phyloP scores from a whole-genome alignment of 108 stramenopile species.

The Schizochytrium sp. region DNA sequence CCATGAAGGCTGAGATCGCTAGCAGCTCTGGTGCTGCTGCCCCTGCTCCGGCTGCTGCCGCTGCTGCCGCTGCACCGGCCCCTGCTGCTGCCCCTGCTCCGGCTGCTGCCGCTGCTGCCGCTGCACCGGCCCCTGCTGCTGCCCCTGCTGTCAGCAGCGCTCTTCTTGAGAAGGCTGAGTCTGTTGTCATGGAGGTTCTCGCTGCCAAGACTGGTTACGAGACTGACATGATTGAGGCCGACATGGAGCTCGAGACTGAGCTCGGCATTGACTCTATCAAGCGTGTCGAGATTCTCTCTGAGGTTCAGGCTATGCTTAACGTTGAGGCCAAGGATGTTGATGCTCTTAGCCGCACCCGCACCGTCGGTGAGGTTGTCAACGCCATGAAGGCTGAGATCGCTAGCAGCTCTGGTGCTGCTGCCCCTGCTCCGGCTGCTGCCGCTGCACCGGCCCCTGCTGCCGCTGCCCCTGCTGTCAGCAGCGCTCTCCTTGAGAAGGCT shows the following conservation, averaged over 20 bases:
- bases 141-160: not conserved
- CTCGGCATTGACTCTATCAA: constrained; percentile 51
- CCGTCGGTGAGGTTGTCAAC: constrained; percentile 12
- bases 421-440: no score
- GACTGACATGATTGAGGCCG: constrained; percentile 41
- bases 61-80: no score
- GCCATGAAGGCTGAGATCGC: constrained; percentile 36
- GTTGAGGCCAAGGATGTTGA: constrained; percentile 48
- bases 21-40: no score
- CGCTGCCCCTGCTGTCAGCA: not conserved
- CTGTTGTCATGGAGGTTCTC: constrained; percentile 37
- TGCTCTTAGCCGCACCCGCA: constrained; percentile 34
- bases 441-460: not conserved
- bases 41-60: no score
- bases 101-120: not conserved
- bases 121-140: no score
- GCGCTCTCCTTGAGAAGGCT: not conserved
- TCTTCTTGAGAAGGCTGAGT: not conserved
- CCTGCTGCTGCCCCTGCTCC: no score
- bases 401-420: not conserved
- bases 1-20: no score
- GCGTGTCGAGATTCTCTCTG: constrained; percentile 34
- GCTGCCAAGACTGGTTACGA: constrained; percentile 47
- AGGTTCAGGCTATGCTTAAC: constrained; percentile 28
- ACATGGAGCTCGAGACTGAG: constrained; percentile 51